Percentiles rank a stretch among this genome's conserved stretches.
These are phyloP conservation scores for Microcos paniculata DNA, from an alignment of 345 rosid genomes.

Conservation along the genomic window DNA sequence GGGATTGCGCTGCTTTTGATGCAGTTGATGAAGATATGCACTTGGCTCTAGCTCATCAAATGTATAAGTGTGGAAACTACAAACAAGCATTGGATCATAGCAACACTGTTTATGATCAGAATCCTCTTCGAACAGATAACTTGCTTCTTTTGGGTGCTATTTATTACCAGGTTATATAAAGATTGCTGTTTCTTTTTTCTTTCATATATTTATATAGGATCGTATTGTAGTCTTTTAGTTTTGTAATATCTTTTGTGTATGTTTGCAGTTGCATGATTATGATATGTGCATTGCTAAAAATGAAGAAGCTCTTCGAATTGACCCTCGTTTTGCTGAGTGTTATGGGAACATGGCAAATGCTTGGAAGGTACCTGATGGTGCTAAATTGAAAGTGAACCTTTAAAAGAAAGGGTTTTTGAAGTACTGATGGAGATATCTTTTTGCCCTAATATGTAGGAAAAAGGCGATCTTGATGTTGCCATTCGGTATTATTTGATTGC, in stretches of 20 bases:
- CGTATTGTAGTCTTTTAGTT: not conserved
- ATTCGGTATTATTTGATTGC: constrained; percentile 90
- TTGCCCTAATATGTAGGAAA: constrained; percentile 59
- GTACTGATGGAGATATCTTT: not conserved
- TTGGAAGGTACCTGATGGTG: constrained; percentile 66
- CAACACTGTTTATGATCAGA: constrained; percentile 71
- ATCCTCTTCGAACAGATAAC: constrained; percentile 80
- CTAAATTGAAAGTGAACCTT: not conserved
- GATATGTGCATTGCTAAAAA: constrained; percentile 95
- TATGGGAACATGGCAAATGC: constrained; percentile 99
- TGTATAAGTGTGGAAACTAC: constrained; percentile 78
- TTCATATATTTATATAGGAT: not conserved
- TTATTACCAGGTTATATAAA: constrained; percentile 71
- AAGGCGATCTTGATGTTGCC: constrained; percentile 88
- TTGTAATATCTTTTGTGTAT: not conserved
- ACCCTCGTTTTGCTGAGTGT: constrained; percentile 97
- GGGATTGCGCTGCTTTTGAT: constrained; percentile 9
- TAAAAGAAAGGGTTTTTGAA: not conserved
- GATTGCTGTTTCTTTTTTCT: not conserved
- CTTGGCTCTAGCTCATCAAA: constrained; percentile 74
- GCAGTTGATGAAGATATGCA: constrained; percentile 77
- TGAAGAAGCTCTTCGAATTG: constrained; percentile 91
- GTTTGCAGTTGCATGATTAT: constrained; percentile 77
- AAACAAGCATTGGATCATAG: constrained; percentile 86
- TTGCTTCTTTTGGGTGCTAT: constrained; percentile 96